Conservation (phyloP, 2,329 filamentous ascomycete genomes). For the Botrytis paeoniae region DNA sequence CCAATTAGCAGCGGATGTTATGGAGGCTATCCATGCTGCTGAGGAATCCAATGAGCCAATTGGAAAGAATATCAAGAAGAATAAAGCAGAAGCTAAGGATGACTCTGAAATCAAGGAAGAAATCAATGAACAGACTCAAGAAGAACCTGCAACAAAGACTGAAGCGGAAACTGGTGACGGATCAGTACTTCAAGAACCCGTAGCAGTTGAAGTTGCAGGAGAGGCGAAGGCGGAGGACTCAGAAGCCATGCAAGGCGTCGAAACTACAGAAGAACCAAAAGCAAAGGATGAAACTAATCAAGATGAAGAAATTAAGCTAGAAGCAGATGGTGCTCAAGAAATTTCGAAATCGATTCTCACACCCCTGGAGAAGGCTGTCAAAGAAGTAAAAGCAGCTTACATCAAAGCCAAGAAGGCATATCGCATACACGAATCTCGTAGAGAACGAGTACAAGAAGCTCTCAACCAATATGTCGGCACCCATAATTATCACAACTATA, state of each 20-base stretch:
- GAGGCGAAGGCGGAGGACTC: neutral
- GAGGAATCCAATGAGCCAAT: slow-evolving; percentile 28
- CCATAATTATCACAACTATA: slow-evolving; percentile 96
- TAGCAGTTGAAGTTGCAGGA: neutral
- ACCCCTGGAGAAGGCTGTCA: slow-evolving; percentile 63
- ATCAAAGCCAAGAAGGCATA: slow-evolving; percentile 80
- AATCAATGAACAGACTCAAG: slow-evolving; percentile 6
- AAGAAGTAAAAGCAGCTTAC: slow-evolving; percentile 77
- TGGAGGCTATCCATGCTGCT: slow-evolving; percentile 55
- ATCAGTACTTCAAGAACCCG: neutral
- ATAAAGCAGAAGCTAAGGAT: slow-evolving; percentile 13
- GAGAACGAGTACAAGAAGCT: slow-evolving; percentile 71
- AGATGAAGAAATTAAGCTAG: neutral
- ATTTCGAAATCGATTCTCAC: slow-evolving; percentile 29
- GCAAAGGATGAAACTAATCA: neutral
- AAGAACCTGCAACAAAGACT: neutral
- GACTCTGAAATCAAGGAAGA: neutral
- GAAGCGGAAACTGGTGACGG: neutral
- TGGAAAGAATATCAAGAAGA: slow-evolving; percentile 12
- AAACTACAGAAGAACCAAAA: neutral
- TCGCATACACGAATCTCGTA: slow-evolving; percentile 69
- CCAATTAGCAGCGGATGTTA: slow-evolving; percentile 59
- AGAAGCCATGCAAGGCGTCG: slow-evolving; percentile 9
- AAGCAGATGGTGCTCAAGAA: slow-evolving; percentile 21
- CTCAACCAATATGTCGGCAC: slow-evolving; percentile 79